A percentile compares a stretch with the other conserved stretches of the same genome.
Evolutionary conservation across 495 filamentous ascomycete genomes (phyloP).

Genomic region (Neurospora sp.): DNA sequence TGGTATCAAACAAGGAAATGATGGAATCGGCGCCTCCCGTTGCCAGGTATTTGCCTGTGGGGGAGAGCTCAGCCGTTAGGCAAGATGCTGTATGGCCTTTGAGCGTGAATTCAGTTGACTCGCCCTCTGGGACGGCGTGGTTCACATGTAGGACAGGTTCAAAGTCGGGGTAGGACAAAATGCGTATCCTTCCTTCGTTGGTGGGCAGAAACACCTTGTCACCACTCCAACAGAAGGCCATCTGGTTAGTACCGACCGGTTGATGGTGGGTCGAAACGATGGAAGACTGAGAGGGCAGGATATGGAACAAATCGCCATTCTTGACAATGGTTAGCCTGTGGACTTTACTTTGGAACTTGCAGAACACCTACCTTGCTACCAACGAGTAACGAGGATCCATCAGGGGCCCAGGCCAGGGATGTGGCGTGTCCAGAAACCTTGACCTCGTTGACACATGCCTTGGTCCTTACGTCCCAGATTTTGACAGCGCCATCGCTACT

Average conservation of each 20-base stretch:
- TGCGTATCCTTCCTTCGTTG: conserved; percentile 70
- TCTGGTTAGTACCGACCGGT: conserved; percentile 66
- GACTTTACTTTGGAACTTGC: neutral
- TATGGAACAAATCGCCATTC: conserved; percentile 62
- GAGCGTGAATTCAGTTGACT: conserved; percentile 48
- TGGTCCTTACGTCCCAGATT: conserved; percentile 88
- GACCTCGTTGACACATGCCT: conserved; percentile 64
- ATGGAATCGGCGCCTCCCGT: conserved; percentile 84
- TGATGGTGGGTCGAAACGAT: conserved; percentile 57
- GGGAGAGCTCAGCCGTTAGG: conserved; percentile 59
- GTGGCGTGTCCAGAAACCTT: conserved; percentile 78
- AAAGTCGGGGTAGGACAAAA: conserved; percentile 61
- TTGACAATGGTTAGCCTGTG: conserved; percentile 20
- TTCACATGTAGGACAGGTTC: conserved; percentile 35
- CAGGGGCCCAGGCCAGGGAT: conserved; percentile 78
- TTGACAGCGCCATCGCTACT: conserved; percentile 76
- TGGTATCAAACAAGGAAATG: conserved; percentile 85
- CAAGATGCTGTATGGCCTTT: conserved; percentile 77
- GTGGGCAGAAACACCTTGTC: conserved; percentile 70
- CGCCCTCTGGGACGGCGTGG: conserved; percentile 25
- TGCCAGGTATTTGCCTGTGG: conserved; percentile 71
- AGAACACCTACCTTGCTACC: conserved; percentile 66
- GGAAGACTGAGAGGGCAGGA: conserved; percentile 44
- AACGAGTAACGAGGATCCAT: conserved; percentile 70
- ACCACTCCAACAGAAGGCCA: conserved; percentile 69